phyloP scores from a whole-genome alignment of 108 stramenopile species.

The Skeletonema marinoi region DNA sequence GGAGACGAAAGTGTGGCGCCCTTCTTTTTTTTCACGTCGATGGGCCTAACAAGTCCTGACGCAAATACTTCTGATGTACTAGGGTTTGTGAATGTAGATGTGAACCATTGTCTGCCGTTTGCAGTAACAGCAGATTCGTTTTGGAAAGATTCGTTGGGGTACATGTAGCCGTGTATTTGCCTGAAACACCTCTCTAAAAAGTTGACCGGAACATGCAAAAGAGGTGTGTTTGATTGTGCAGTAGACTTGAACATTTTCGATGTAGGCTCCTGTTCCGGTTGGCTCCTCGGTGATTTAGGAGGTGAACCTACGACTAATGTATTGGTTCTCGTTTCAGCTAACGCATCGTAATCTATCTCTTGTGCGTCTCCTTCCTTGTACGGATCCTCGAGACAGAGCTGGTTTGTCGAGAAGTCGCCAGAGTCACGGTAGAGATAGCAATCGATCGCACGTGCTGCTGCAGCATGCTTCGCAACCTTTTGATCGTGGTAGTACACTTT shows the following conservation, averaged over 20 bases:
- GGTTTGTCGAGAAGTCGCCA: background rate
- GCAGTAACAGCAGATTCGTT: background rate
- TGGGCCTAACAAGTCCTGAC: constrained; percentile 14
- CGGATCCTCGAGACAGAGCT: constrained; percentile 32
- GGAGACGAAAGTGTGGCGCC: background rate
- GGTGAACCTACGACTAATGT: background rate
- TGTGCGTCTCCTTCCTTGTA: constrained; percentile 3
- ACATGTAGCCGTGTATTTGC: background rate
- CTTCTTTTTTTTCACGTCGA: background rate
- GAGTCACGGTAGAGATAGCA: constrained; percentile 30
- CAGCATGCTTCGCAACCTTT: constrained; percentile 28
- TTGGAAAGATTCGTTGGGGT: background rate
- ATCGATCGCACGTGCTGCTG: constrained; percentile 47
- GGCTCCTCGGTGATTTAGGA: too few species aligned
- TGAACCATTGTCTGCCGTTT: constrained; percentile 7
- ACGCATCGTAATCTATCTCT: constrained; percentile 14
- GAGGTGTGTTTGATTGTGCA: background rate
- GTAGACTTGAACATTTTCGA: background rate
- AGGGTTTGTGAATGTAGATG: constrained; percentile 32
- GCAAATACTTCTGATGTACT: constrained; percentile 29
- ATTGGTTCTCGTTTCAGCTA: background rate
- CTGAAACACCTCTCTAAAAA: background rate
- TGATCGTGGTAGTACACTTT: constrained; percentile 15
- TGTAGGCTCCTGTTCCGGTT: background rate
- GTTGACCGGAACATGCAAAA: background rate